These are phyloP conservation scores for Ramularia endophylla DNA, from an alignment of 2,329 filamentous ascomycete species.

Conservation along the genomic window DNA sequence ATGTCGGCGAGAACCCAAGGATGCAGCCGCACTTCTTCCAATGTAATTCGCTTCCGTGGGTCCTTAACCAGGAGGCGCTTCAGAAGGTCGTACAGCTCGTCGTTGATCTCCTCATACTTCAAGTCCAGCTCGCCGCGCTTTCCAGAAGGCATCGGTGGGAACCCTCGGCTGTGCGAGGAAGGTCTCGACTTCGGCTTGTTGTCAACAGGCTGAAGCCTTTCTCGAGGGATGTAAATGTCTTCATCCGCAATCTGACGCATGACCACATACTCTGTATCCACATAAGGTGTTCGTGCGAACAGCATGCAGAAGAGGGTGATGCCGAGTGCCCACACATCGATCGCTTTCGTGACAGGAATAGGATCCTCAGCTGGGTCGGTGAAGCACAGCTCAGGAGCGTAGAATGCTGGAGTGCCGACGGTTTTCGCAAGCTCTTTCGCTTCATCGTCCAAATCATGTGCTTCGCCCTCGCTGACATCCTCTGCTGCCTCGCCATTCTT, in stretches of 20 bases:
- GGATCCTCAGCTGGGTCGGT: constrained; percentile 63
- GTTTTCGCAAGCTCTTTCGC: constrained; percentile 97
- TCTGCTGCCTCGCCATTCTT: constrained; percentile 61
- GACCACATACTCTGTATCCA: constrained; percentile 85
- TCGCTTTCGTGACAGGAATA: constrained; percentile 80
- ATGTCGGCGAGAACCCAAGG: constrained; percentile 83
- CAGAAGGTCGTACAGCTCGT: constrained; percentile 72
- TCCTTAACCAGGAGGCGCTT: constrained; percentile 80
- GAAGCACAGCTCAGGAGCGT: constrained; percentile 92
- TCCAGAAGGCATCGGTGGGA: constrained; percentile 46
- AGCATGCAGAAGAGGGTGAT: constrained; percentile 95
- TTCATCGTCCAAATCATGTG: constrained; percentile 73
- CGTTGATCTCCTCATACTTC: constrained; percentile 78
- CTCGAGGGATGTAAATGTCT: constrained; percentile 80
- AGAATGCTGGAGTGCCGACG: constrained; percentile 95
- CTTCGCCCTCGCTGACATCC: constrained; percentile 66
- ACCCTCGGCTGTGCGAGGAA: constrained; percentile 42
- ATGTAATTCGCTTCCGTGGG: constrained; percentile 76
- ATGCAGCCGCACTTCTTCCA: constrained; percentile 90
- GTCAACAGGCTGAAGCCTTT: constrained; percentile 69
- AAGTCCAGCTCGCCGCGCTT: constrained; percentile 74
- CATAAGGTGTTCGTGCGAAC: constrained; percentile 89
- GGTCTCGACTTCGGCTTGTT: constrained; percentile 40
- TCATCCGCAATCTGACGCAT: constrained; percentile 88
- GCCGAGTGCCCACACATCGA: constrained; percentile 95